A percentile compares a stretch with the other conserved stretches of the same genome.
Conservation (phyloP, 805 yeast species). For the Tetrapisispora phaffii region DNA sequence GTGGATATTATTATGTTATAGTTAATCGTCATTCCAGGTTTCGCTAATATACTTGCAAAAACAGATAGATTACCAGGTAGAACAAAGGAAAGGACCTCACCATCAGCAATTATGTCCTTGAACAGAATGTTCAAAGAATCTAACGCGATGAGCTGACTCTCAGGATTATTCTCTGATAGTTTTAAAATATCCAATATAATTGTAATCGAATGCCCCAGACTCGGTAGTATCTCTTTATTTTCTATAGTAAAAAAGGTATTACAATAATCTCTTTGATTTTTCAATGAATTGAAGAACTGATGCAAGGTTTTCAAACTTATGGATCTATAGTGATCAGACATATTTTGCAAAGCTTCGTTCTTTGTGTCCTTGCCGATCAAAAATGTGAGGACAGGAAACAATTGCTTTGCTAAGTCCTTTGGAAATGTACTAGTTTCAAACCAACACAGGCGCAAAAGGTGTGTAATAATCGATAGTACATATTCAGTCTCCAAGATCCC, state of each 20-base stretch:
- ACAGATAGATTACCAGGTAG: constrained; percentile 44
- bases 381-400: constrained; percentile 38
- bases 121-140: constrained; percentile 30
- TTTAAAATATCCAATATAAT: constrained; percentile 32
- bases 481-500: constrained; percentile 39
- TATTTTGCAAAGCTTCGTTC: constrained; percentile 13
- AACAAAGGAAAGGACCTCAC: constrained; percentile 40
- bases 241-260: constrained; percentile 11
- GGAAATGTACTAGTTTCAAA: constrained; percentile 29
- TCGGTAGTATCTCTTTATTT: constrained; percentile 30
- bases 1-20: constrained; percentile 29
- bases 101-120: constrained; percentile 32
- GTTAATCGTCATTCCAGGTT: constrained; percentile 29
- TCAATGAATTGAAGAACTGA: constrained; percentile 27
- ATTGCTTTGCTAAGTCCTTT: constrained; percentile 33
- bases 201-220: constrained; percentile 40
- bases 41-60: constrained; percentile 31
- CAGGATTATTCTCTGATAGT: constrained; percentile 18
- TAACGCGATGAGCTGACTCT: constrained; percentile 29
- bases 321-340: constrained; percentile 30
- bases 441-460: constrained; percentile 44
- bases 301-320: constrained; percentile 31
- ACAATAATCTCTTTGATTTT: constrained; percentile 18
- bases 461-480: constrained; percentile 35
- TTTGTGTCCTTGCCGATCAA: constrained; percentile 31